Conservation (phyloP, 331 rosid genomes). For the Malus hybrid region DNA sequence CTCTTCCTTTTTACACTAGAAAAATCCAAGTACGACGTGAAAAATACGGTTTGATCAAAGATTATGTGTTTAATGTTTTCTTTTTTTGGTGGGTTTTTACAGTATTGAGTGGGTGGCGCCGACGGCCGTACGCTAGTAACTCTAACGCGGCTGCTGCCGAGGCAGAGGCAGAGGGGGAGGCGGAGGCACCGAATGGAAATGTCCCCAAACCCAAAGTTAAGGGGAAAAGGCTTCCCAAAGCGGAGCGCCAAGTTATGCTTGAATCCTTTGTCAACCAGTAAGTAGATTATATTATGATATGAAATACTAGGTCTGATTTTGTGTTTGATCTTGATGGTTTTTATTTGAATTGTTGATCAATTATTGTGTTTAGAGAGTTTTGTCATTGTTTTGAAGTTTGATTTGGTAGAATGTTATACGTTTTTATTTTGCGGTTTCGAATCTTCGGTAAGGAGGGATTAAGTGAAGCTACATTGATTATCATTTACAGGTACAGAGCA, state of each 20-base stretch:
- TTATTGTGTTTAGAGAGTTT: not conserved
- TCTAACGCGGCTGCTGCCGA: not conserved
- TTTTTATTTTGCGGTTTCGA: not conserved
- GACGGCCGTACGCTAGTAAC: not conserved
- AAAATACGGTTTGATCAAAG: too few species aligned
- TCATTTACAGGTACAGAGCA: constrained; percentile 43
- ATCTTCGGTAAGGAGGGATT: not conserved
- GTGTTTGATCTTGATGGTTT: not conserved
- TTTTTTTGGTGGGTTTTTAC: not conserved
- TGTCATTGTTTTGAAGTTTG: not conserved
- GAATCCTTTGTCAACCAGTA: constrained; percentile 59
- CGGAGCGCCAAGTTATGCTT: constrained; percentile 45
- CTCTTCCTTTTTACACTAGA: not conserved
- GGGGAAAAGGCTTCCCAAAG: constrained; percentile 28
- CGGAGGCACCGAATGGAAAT: not conserved
- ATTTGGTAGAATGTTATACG: not conserved
- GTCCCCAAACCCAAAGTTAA: not conserved
- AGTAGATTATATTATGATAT: not conserved
- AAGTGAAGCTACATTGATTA: not conserved
- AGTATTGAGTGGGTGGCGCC: not conserved
- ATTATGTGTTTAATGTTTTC: too few species aligned
- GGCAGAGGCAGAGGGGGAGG: not conserved
- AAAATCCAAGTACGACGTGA: not conserved
- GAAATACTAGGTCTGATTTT: not conserved
- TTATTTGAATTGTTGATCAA: not conserved